Conservation (phyloP, 2,329 filamentous ascomycete genomes). For the Geosmithia morbida region DNA sequence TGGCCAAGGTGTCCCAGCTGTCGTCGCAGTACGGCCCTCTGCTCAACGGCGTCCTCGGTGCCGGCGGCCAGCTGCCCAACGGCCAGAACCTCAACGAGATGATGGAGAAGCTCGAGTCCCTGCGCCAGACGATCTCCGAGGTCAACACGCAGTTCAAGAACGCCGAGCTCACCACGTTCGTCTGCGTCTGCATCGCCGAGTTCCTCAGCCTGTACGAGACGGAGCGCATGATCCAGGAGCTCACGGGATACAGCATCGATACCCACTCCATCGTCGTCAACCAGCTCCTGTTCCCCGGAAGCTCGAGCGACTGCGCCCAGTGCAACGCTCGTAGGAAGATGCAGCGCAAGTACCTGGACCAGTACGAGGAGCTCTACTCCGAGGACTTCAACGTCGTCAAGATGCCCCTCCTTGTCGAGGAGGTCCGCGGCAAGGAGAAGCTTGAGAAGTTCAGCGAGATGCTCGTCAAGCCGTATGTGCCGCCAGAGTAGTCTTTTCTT, state of each 20-base stretch:
- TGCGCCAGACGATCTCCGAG: slow-evolving; percentile 85
- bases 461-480: slow-evolving; percentile 62
- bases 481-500: slow-evolving; percentile 31
- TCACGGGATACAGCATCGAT: slow-evolving; percentile 85
- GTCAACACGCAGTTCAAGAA: slow-evolving; percentile 99
- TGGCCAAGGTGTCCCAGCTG: slow-evolving; percentile 92
- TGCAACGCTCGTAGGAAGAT: slow-evolving; percentile 91
- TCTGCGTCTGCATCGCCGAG: slow-evolving; percentile 96
- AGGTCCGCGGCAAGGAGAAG: slow-evolving; percentile 89
- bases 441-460: slow-evolving; percentile 83
- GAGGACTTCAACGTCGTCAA: slow-evolving; percentile 94
- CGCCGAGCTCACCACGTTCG: slow-evolving; percentile 86
- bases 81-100: slow-evolving; percentile 89
- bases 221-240: slow-evolving; percentile 98
- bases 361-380: slow-evolving; percentile 96
- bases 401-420: slow-evolving; percentile 92
- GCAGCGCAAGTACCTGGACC: slow-evolving; percentile 98
- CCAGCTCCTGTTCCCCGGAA: slow-evolving; percentile 85
- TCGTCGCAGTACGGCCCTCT: slow-evolving; percentile 92
- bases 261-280: slow-evolving; percentile 97
- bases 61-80: slow-evolving; percentile 61
- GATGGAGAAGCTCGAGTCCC: slow-evolving; percentile 84
- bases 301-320: slow-evolving; percentile 78
- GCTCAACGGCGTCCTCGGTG: slow-evolving; percentile 82
- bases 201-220: slow-evolving; percentile 96